These are phyloP conservation scores for Cornus suecica DNA, from an alignment of 148 eudicot species.

Conservation along the genomic window DNA sequence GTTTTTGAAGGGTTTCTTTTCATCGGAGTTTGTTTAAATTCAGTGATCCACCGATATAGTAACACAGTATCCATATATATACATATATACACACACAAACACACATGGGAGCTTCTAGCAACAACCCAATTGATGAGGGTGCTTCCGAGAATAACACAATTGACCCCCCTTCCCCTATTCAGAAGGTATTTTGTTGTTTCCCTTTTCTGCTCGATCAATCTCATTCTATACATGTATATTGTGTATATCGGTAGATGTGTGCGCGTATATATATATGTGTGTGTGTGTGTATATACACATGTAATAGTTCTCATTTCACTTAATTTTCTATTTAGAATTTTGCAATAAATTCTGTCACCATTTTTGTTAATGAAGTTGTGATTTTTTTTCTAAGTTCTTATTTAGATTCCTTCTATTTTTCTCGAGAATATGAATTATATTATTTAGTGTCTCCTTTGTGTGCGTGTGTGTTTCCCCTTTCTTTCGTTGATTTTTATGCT, in stretches of 20 bases:
- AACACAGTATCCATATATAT: too few species aligned
- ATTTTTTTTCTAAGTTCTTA: background rate
- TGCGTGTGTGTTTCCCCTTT: background rate
- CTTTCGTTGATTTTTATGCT: background rate
- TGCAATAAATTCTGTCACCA: background rate
- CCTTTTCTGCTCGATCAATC: constrained; percentile 1
- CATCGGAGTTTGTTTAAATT: background rate
- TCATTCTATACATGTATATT: background rate
- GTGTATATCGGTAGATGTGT: too few species aligned
- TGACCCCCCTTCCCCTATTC: constrained; percentile 16
- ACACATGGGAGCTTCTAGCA: constrained; percentile 11
- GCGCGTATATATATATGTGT: too few species aligned
- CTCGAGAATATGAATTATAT: background rate
- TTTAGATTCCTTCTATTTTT: constrained; percentile 8
- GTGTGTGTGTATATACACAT: too few species aligned
- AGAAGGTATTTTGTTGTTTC: constrained; percentile 9
- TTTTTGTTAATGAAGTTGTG: background rate
- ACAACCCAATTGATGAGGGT: constrained; percentile 7
- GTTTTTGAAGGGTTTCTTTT: background rate
- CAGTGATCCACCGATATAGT: background rate
- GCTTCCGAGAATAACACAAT: background rate
- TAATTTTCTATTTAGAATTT: background rate
- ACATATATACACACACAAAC: too few species aligned
- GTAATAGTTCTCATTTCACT: too few species aligned
- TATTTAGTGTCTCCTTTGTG: background rate